Conservation (phyloP, 192 early-diverging fungal species). For the Linnemannia hyalina region DNA sequence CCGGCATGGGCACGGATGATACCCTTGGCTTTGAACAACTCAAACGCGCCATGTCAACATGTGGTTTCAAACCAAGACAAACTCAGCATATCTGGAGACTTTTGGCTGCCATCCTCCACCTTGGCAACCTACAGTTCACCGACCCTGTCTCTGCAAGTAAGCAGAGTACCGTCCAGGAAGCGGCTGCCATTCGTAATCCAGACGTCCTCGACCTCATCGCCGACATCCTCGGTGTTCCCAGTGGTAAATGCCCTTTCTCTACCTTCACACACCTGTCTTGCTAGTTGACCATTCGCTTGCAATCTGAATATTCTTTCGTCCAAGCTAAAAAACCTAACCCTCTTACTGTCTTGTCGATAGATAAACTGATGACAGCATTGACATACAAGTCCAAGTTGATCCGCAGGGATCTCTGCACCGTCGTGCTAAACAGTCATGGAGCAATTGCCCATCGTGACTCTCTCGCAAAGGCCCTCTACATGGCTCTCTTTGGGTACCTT, state of each 20-base stretch:
- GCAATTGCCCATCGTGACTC: slow-evolving; percentile 86
- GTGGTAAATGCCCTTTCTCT: slow-evolving; percentile 56
- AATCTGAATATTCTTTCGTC: no score
- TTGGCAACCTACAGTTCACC: slow-evolving; percentile 90
- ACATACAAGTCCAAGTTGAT: slow-evolving; percentile 89
- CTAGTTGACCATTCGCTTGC: background rate
- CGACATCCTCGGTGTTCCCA: slow-evolving; percentile 82
- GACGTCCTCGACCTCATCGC: slow-evolving; percentile 82
- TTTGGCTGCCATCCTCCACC: slow-evolving; percentile 89
- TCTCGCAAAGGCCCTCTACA: slow-evolving; percentile 88
- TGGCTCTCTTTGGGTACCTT: slow-evolving; percentile 90
- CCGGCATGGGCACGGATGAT: slow-evolving; percentile 64
- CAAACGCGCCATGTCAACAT: slow-evolving; percentile 68
- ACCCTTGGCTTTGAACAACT: slow-evolving; percentile 73
- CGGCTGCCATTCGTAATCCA: slow-evolving; percentile 80
- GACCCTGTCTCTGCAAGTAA: slow-evolving; percentile 70
- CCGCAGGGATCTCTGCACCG: slow-evolving; percentile 86
- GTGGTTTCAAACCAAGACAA: slow-evolving; percentile 74
- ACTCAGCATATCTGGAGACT: slow-evolving; percentile 86
- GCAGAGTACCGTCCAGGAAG: slow-evolving; percentile 74
- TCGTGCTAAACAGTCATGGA: slow-evolving; percentile 86
- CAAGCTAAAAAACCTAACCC: background rate
- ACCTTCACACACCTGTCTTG: background rate
- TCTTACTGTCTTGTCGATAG: background rate
- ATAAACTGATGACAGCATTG: slow-evolving; percentile 75